Conservation (phyloP, 441 rosid species). For the Kokia cookei region DNA sequence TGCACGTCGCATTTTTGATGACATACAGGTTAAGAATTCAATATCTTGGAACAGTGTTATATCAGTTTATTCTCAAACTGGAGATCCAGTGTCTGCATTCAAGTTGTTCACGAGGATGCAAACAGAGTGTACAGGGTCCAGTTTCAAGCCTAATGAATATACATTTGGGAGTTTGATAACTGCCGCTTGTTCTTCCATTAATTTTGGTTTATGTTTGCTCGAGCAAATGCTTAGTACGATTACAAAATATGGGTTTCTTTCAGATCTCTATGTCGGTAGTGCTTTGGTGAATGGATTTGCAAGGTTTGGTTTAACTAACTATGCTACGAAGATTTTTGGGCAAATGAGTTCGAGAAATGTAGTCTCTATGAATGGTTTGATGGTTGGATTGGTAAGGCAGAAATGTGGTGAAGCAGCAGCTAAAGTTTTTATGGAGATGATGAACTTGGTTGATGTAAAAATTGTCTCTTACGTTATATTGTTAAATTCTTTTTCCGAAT, state of each 20-base stretch:
- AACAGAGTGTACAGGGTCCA: slow-evolving; percentile 20
- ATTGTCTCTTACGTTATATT: slow-evolving; percentile 60
- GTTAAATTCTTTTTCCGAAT: slow-evolving; percentile 73
- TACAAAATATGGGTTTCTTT: slow-evolving; percentile 55
- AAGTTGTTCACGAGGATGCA: slow-evolving; percentile 62
- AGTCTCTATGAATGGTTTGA: slow-evolving; percentile 73
- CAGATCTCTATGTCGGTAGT: slow-evolving; percentile 83
- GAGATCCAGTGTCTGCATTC: slow-evolving; percentile 46
- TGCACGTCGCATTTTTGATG: slow-evolving; percentile 60
- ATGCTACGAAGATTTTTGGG: slow-evolving; percentile 54
- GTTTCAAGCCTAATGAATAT: slow-evolving; percentile 65
- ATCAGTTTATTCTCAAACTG: slow-evolving; percentile 59
- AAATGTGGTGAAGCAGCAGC: slow-evolving; percentile 67
- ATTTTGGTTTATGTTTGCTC: slow-evolving; percentile 47
- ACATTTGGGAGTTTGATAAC: slow-evolving; percentile 80
- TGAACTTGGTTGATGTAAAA: slow-evolving; percentile 44
- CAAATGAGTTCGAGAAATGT: slow-evolving; percentile 62
- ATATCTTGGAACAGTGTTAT: slow-evolving; percentile 75
- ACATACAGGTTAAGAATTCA: slow-evolving; percentile 43
- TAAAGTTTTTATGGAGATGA: slow-evolving; percentile 49
- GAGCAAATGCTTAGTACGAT: slow-evolving; percentile 61
- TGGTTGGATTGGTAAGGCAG: slow-evolving; percentile 76
- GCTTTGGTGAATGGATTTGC: slow-evolving; percentile 76
- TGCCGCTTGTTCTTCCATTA: slow-evolving; percentile 47
- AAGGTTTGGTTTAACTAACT: slow-evolving; percentile 46